Evolutionary conservation across 805 yeast species (phyloP), one percentile per base, ranked within the genome.

Genomic region (Saturnispora besseyi): DNA sequence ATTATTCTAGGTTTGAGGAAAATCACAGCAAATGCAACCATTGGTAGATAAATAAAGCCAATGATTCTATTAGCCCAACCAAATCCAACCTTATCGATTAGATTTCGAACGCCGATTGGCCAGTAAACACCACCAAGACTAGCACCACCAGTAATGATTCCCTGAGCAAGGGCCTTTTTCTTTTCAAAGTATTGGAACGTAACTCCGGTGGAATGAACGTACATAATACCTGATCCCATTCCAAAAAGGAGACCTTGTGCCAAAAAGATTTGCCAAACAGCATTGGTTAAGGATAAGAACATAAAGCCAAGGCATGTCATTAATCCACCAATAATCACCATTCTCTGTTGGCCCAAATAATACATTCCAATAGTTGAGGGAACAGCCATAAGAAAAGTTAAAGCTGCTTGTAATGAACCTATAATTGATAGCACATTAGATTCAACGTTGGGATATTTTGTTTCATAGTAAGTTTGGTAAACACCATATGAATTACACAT

Each of bases 201-300:
- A 10, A 82, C 66, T 0, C 79, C 71, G 8, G 79, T 68, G 0
- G 80, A 77, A 2, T 88, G 87, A 3, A 78, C 69, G 48, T 79
- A 76, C 55, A 79, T 69, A 15, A 77, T 60, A 0, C 87, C 79
- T 41, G 79, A 62, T 2, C 82, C 82, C 32, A 75, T 57, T 12
- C 87, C 84, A 49, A 75, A 75, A 55, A 84, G 59, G 2, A 82
- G 62, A 9, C 91, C 90, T 62, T 84, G 90, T 9, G 87, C 76
- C 28, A 82, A 61, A 58, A 77, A 82, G 3, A 84, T 57, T 58
- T 84, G 83, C 87, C 88, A 83, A n/a, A 77, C 58, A 18, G 70
- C 62, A 8, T 70, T 75, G 1, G 83, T 65, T 52, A 73, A 75
- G 5, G 83, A 74, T 3, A 88, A 83, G 57, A 83, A 60, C 57